Base-by-base conservation (phyloP, 1,284 basidiomycete genomes). In the Boletus nobilissimus region DNA sequence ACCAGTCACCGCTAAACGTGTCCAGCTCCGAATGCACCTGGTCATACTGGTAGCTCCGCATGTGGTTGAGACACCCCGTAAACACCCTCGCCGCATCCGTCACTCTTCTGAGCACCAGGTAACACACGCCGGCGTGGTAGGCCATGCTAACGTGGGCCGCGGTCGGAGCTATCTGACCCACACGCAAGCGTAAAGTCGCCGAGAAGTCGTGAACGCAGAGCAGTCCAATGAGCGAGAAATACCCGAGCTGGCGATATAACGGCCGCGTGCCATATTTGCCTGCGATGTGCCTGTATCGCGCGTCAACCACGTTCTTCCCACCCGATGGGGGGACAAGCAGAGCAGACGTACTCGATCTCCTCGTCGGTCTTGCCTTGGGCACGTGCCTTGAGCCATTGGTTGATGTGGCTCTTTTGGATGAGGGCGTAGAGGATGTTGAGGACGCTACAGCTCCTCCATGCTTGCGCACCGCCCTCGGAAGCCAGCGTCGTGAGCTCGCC, bases 361-460 rank as follows among this genome's bases (percentile, higher is more conserved):
- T 97, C 96, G 2, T 92, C 88, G 43, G 92, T 90, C 86, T 95
- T 94, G 36, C 97, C 96, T 81, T 94, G 90, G 82, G 94, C 92
- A 78, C 93, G 91, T 13, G 97, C 97, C 76, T 89, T 86, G 79
- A 99, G 94, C 87, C 97, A 97, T 86, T 99, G 97, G 87, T 97
- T 97, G 88, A 97, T 96, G 86, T 94, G 94, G 29, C 95, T 96
- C 88, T 99, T 99, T 90, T 99, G 97, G 80, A 99, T 98, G 79
- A 99, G 90, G 64, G 97, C 99, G 89, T 99, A 99, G 51, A 99
- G 91, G 39, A 99, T 98, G 87, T 99, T 99, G 81, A 99, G 91
- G 39, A 99, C 98, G 80, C 95, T 97, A 89, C 99, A 99, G 79
- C 96, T 97, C 83, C 95, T 97, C 98, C 98, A 99, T 75, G 98